These are phyloP conservation scores for Myriosclerotinia scirpicola DNA, from an alignment of 2,329 filamentous ascomycete species.

Conservation along the genomic window DNA sequence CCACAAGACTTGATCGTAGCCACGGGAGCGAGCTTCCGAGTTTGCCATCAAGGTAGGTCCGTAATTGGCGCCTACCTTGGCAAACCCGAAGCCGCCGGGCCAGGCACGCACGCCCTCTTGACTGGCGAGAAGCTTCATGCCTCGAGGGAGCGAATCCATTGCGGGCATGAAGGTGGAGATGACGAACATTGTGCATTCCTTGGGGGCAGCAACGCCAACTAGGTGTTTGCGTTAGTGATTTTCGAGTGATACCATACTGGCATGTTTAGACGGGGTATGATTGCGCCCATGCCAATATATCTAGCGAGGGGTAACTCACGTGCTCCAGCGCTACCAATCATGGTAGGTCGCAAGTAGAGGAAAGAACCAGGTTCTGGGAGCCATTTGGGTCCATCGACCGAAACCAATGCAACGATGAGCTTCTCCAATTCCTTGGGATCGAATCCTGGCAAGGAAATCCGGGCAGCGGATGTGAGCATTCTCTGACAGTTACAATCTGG, in stretches of 20 bases:
- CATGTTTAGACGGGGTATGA: background rate
- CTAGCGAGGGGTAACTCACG: slow-evolving; percentile 33
- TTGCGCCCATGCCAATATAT: background rate
- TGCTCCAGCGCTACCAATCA: slow-evolving; percentile 79
- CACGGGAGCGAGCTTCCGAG: slow-evolving; percentile 66
- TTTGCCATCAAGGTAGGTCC: slow-evolving; percentile 80
- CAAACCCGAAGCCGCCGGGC: slow-evolving; percentile 89
- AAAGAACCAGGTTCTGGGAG: slow-evolving; percentile 71
- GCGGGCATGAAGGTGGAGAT: slow-evolving; percentile 65
- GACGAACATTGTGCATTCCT: slow-evolving; percentile 85
- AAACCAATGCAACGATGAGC: slow-evolving; percentile 69
- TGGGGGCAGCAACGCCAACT: slow-evolving; percentile 75
- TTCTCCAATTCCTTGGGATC: slow-evolving; percentile 69
- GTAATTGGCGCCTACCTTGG: slow-evolving; percentile 93
- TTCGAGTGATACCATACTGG: background rate
- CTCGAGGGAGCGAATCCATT: slow-evolving; percentile 51
- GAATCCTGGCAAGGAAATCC: slow-evolving; percentile 76
- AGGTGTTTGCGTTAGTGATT: background rate
- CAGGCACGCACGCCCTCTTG: slow-evolving; percentile 84
- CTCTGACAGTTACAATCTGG: slow-evolving; percentile 56
- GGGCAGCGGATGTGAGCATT: slow-evolving; percentile 54
- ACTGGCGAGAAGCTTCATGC: slow-evolving; percentile 75
- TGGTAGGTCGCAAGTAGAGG: slow-evolving; percentile 76
- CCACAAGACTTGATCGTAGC: slow-evolving; percentile 93
- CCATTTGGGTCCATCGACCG: slow-evolving; percentile 75